phyloP scores from a whole-genome alignment of 257 asterid species.

The Penstemon newberryi region DNA sequence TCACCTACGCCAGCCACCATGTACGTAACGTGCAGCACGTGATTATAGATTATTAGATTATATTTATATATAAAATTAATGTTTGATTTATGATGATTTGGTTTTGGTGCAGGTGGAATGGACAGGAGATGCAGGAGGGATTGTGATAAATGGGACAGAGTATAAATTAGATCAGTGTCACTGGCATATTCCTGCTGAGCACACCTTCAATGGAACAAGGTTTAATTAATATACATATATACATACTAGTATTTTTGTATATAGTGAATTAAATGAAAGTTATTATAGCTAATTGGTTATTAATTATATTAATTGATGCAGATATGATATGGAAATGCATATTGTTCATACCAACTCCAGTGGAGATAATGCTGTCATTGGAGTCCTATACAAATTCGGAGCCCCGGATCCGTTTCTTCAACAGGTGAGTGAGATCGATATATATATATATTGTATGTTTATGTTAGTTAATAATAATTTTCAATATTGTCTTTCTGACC shows the following conservation, averaged over 20 bases:
- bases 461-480: no score
- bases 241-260: background rate
- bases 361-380: slow-evolving; percentile 47
- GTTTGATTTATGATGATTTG: no score
- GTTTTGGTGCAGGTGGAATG: background rate
- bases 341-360: slow-evolving; percentile 43
- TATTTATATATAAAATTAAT: no score
- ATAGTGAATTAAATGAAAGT: no score
- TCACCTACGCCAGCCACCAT: slow-evolving; percentile 46
- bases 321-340: slow-evolving; percentile 53
- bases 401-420: slow-evolving; percentile 46
- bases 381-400: slow-evolving; percentile 46
- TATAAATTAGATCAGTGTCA: background rate
- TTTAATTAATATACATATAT: no score
- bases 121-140: slow-evolving; percentile 6
- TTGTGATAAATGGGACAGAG: background rate
- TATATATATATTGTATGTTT: no score
- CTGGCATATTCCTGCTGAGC: background rate
- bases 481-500: no score
- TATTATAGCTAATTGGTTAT: no score
- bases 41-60: background rate
- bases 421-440: slow-evolving; percentile 28
- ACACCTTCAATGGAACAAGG: slow-evolving; percentile 14
- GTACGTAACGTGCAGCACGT: slow-evolving; percentile 29
- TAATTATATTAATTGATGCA: background rate